Conservation (phyloP, 441 rosid genomes). For the Aleurites moluccanus region DNA sequence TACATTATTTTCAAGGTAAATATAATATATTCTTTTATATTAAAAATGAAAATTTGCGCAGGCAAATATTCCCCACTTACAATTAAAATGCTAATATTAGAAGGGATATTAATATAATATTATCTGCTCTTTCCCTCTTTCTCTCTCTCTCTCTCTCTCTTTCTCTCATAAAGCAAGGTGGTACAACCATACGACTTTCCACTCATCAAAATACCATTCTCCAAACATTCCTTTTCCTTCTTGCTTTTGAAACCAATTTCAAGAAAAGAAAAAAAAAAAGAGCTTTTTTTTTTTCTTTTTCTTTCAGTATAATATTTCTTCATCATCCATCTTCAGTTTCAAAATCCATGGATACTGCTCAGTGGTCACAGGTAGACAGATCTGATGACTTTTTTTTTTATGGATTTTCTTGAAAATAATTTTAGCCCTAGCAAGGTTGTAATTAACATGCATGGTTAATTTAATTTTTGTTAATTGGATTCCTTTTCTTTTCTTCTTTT, state of each 20-base stretch:
- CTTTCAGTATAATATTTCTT: constrained; percentile 16
- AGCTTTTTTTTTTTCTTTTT: constrained; percentile 15
- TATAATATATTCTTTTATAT: neutral
- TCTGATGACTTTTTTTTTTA: constrained; percentile 18
- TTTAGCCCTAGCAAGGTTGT: constrained; percentile 17
- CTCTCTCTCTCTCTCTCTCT: no score
- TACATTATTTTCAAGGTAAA: neutral
- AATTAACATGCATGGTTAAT: neutral
- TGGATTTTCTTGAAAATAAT: constrained; percentile 5
- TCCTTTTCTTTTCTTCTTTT: constrained; percentile 1
- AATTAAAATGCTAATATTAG: neutral
- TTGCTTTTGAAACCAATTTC: constrained; percentile 32
- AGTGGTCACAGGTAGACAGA: constrained; percentile 87
- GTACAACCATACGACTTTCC: constrained; percentile 36
- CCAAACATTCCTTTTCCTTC: constrained; percentile 28
- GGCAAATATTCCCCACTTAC: constrained; percentile 40
- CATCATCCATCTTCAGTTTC: constrained; percentile 32
- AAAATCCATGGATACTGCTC: constrained; percentile 83
- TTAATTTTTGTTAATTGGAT: constrained; percentile 12
- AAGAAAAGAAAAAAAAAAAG: constrained; percentile 7
- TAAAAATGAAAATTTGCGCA: neutral
- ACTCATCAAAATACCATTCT: constrained; percentile 25
- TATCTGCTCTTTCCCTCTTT: no score
- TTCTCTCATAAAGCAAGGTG: constrained; percentile 38
- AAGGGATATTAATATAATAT: neutral